A percentile compares a stretch with the other conserved stretches of the same genome.
Evolutionary conservation across 2,329 filamentous ascomycete genomes (phyloP).

Genomic region (Zymoseptoria pseudotritici): DNA sequence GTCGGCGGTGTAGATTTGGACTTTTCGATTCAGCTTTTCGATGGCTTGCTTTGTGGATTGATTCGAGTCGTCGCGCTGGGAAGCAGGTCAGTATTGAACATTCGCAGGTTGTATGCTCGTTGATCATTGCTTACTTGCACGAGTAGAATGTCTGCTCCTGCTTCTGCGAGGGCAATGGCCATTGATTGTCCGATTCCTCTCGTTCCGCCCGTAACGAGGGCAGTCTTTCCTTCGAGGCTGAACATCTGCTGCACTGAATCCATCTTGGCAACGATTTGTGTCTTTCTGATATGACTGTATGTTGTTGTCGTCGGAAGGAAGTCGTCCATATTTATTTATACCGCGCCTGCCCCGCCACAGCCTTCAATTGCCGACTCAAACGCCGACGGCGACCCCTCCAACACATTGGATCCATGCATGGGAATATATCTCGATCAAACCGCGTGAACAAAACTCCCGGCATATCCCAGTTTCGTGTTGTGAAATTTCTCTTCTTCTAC

Average conservation of each 20-base stretch:
- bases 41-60: slow-evolving; percentile 54
- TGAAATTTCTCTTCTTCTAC: background rate
- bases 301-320: background rate
- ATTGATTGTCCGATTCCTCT: slow-evolving; percentile 46
- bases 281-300: background rate
- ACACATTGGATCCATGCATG: background rate
- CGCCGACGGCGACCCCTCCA: slow-evolving; percentile 8
- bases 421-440: background rate
- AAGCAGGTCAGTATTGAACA: background rate
- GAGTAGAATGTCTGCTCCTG: slow-evolving; percentile 44
- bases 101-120: background rate
- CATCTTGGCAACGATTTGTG: slow-evolving; percentile 17
- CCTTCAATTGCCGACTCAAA: slow-evolving; percentile 4
- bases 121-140: slow-evolving; percentile 34
- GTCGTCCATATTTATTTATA: background rate
- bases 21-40: slow-evolving; percentile 58
- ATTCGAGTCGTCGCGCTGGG: slow-evolving; percentile 49
- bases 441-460: background rate
- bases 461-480: background rate
- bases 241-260: slow-evolving; percentile 38
- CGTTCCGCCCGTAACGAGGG: slow-evolving; percentile 44
- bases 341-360: background rate
- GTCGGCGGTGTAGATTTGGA: slow-evolving; percentile 62
- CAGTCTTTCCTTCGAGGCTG: slow-evolving; percentile 43
- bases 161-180: slow-evolving; percentile 44